Percentiles rank a stretch among this genome's conserved stretches.
phyloP scores from a whole-genome alignment of 768 basidiomycete genomes.

The Tubosaeta brunneosetosa region DNA sequence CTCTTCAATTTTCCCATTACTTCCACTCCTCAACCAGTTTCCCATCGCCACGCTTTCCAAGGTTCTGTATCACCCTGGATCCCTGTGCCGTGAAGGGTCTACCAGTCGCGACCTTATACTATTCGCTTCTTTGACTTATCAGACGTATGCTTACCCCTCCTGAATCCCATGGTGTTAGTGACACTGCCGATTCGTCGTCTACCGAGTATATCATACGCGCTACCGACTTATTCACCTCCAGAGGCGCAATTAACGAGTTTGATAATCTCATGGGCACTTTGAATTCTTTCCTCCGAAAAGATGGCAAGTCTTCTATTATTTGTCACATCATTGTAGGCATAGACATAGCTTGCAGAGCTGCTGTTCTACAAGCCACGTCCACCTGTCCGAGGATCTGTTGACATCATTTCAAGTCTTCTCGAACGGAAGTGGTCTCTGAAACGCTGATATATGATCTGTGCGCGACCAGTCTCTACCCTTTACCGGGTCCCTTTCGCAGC shows the following conservation, averaged over 20 bases:
- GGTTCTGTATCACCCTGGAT: conserved; percentile 55
- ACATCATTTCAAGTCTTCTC: conserved; percentile 10
- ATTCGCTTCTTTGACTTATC: conserved; percentile 15
- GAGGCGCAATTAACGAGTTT: conserved; percentile 38
- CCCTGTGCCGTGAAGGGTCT: conserved; percentile 23
- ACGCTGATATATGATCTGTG: conserved; percentile 45
- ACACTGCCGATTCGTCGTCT: conserved; percentile 27
- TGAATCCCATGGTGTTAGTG: conserved; percentile 20
- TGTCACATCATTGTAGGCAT: too few species aligned
- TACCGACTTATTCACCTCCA: conserved; percentile 29
- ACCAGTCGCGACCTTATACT: conserved; percentile 25
- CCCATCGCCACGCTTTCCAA: conserved; percentile 45
- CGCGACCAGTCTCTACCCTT: conserved; percentile 45
- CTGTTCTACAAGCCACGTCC: too few species aligned
- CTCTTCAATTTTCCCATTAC: conserved; percentile 78
- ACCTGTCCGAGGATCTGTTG: too few species aligned
- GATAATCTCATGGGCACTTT: conserved; percentile 37
- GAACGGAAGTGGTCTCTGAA: conserved; percentile 20
- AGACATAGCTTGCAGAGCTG: too few species aligned
- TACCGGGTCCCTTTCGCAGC: conserved; percentile 38
- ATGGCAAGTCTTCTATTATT: conserved; percentile 51
- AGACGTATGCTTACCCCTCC: conserved; percentile 22
- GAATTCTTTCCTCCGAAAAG: conserved; percentile 35
- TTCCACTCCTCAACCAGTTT: conserved; percentile 31
- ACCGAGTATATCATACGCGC: conserved; percentile 25